phyloP scores from a whole-genome alignment of 352 stramenopile species.

The Phytophthora parvispora region DNA sequence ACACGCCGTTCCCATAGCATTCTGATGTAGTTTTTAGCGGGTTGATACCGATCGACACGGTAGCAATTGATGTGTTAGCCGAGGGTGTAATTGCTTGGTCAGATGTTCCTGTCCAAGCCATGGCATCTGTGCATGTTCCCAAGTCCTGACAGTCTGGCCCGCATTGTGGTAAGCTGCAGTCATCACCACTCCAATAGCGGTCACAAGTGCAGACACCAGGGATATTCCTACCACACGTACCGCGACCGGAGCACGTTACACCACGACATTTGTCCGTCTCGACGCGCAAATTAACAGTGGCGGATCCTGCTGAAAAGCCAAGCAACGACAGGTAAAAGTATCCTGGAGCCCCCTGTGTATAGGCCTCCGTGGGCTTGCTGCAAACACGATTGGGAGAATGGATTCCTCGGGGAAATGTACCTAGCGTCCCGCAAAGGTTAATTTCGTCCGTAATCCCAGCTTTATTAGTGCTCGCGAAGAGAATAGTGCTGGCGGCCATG shows the following conservation, averaged over 20 bases:
- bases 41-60: slow-evolving; percentile 30
- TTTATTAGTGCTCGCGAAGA: slow-evolving; percentile 69
- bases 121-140: slow-evolving; percentile 50
- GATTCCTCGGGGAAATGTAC: slow-evolving; percentile 66
- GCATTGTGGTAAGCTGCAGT: slow-evolving; percentile 80
- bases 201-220: slow-evolving; percentile 78
- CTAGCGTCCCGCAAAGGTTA: slow-evolving; percentile 73
- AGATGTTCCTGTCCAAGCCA: slow-evolving; percentile 4
- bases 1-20: slow-evolving; percentile 83
- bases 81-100: neutral
- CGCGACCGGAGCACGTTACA: slow-evolving; percentile 69
- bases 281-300: slow-evolving; percentile 48
- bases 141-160: slow-evolving; percentile 78
- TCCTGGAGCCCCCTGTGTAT: slow-evolving; percentile 63
- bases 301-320: slow-evolving; percentile 49
- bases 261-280: slow-evolving; percentile 76
- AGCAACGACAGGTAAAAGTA: slow-evolving; percentile 82
- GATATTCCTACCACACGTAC: slow-evolving; percentile 67
- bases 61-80: slow-evolving; percentile 1
- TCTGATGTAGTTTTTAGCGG: slow-evolving; percentile 68
- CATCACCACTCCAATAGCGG: slow-evolving; percentile 79
- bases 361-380: slow-evolving; percentile 54
- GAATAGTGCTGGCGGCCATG: slow-evolving; percentile 45
- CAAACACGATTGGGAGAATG: slow-evolving; percentile 74
- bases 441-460: slow-evolving; percentile 59